Base-by-base conservation (phyloP, 306 rosid genomes). In the Lablab purpureus region DNA sequence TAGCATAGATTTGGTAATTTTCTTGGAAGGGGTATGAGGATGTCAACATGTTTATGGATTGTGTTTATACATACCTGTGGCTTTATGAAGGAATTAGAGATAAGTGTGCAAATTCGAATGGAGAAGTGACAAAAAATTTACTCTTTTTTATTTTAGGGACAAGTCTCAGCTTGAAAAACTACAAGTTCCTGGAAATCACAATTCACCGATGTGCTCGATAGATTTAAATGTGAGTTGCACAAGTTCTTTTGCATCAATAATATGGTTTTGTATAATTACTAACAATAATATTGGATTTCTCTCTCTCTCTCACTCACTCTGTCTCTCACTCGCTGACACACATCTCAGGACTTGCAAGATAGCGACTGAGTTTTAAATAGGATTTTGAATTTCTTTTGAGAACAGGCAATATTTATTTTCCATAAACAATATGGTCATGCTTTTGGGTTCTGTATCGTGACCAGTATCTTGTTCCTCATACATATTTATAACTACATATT, bases 201-300 rank as follows among this genome's bases (percentile, higher is more conserved):
- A 85, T 79, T 95, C 98, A 69, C 90, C 94, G 21, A 79, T 93
- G 72, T 47, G 90, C 78, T 81, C 63, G 51, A 80, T 89, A 73
- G 96, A 93, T 87, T 88, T 93, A 69, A 80, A 82, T 76, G 99
- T 95, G 88, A 90, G 99, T 85, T 86, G 72, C 73, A n/a, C 41
- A 49, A 75, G 49, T 73, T n/a, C n/a, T 63, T 63, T 83, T 37
- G 68, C 56, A 23, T 71, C 49, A 30, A 55, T 15, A 36, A 51
- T 13, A 5, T 19, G 10, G 52, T 59, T 13, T 82, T 22, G 56
- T 43, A 46, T 77, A 37, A 63, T 34, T 40, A 3, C 45, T 40
- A 40, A 10, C 12, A 2, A 40, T 10, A 19, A 41, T 17, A 41
- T 28, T 12, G 60, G 28, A 21, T 18, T 21, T 54, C 23, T 8